These are phyloP conservation scores for Meyerozyma carpophila DNA, from an alignment of 1,139 yeast species.

Conservation along the genomic window DNA sequence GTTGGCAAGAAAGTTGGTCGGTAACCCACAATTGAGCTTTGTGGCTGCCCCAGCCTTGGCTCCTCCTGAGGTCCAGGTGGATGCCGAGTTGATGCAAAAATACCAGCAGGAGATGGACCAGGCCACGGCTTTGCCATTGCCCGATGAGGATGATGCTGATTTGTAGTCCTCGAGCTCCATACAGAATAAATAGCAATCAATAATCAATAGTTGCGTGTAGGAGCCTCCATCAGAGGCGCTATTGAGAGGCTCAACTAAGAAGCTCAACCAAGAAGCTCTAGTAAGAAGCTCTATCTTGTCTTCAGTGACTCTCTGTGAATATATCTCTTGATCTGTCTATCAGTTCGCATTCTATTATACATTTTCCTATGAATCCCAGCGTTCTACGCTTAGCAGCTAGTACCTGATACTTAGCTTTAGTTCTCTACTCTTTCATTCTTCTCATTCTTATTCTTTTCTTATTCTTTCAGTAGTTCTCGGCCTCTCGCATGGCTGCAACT, in stretches of 20 bases:
- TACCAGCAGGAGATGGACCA: conserved; percentile 99
- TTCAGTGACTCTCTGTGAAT: no score
- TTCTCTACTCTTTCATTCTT: background rate
- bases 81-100: conserved; percentile 92
- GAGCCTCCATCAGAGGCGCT: no score
- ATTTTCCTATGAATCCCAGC: no score
- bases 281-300: no score
- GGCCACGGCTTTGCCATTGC: conserved; percentile 99
- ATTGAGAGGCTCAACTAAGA: no score
- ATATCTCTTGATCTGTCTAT: no score
- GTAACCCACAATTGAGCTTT: conserved; percentile 96
- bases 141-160: conserved; percentile 99
- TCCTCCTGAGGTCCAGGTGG: conserved; percentile 99
- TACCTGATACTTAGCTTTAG: background rate
- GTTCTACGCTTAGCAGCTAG: background rate
- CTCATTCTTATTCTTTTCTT: background rate
- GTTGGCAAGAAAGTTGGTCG: conserved; percentile 99
- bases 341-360: no score
- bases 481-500: background rate
- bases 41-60: conserved; percentile 99
- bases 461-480: background rate
- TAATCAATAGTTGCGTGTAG: no score
- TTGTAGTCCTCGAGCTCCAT: conserved; percentile 43
- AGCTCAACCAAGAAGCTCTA: no score
- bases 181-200: background rate